These are phyloP conservation scores for Exobasidium rhododendri DNA, from an alignment of 1,284 basidiomycete genomes.

Conservation along the genomic window DNA sequence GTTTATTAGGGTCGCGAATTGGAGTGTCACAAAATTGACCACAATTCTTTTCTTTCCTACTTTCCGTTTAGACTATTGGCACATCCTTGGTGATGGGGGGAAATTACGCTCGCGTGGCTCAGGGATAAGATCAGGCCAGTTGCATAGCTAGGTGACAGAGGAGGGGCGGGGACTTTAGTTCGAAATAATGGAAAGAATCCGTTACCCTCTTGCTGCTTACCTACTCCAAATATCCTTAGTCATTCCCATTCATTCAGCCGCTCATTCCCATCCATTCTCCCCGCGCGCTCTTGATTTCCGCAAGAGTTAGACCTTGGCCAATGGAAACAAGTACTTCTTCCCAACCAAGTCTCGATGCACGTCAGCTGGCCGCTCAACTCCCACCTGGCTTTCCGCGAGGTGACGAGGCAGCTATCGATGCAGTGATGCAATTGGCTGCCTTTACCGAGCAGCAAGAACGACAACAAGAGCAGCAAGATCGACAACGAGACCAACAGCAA, in stretches of 20 bases:
- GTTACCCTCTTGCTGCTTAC: too few relatives aligned
- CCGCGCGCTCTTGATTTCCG: neutral
- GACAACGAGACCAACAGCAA: neutral
- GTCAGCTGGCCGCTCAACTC: neutral
- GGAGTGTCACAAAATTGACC: neutral
- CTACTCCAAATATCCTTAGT: neutral
- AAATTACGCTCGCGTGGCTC: too few relatives aligned
- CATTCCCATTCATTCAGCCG: too few relatives aligned
- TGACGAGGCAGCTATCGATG: slow-evolving; percentile 4
- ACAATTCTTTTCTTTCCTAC: too few relatives aligned
- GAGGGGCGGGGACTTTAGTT: too few relatives aligned
- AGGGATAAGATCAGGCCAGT: too few relatives aligned
- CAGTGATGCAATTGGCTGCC: slow-evolving; percentile 5
- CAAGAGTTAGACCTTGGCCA: too few relatives aligned
- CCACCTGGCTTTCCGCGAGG: neutral
- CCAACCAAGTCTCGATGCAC: neutral
- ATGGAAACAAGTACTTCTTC: neutral
- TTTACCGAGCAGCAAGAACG: slow-evolving; percentile 1
- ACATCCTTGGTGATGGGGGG: too few relatives aligned
- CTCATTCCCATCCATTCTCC: neutral
- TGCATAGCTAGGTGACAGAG: too few relatives aligned
- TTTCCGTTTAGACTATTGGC: too few relatives aligned
- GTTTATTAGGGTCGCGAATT: too few relatives aligned
- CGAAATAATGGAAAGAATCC: too few relatives aligned
- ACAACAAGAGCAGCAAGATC: neutral